Percentiles rank a stretch among this genome's conserved stretches.
These are phyloP conservation scores for Phytophthora fragariae DNA, from an alignment of 352 stramenopile species.

Conservation along the genomic window DNA sequence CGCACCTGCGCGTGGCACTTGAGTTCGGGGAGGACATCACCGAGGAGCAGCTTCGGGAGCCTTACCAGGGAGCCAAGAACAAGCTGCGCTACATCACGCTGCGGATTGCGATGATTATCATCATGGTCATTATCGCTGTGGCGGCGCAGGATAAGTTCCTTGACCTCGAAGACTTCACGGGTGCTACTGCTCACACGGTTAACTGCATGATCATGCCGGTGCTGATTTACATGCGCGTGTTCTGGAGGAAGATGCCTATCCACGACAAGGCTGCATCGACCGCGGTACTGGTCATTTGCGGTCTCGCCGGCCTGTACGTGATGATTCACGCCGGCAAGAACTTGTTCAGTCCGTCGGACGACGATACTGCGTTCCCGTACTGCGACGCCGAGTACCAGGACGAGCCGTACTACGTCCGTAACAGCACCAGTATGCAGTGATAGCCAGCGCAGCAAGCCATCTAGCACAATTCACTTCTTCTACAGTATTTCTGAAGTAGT, in stretches of 20 bases:
- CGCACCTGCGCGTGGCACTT: constrained; percentile 23
- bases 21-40: constrained; percentile 27
- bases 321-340: constrained; percentile 53
- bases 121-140: constrained; percentile 25
- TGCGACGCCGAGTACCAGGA: constrained; percentile 23
- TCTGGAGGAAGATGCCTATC: constrained; percentile 46
- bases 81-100: constrained; percentile 45
- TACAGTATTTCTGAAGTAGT: not conserved
- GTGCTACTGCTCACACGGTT: constrained; percentile 50
- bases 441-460: not conserved
- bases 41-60: constrained; percentile 20
- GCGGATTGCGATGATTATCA: constrained; percentile 19
- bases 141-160: constrained; percentile 26
- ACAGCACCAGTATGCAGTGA: constrained; percentile 13
- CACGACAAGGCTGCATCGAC: constrained; percentile 50
- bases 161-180: constrained; percentile 46
- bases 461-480: not conserved
- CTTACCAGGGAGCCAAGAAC: constrained; percentile 49
- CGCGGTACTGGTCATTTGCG: constrained; percentile 53
- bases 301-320: constrained; percentile 52
- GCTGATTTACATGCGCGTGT: constrained; percentile 55
- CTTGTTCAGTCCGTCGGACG: constrained; percentile 35
- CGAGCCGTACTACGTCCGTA: constrained; percentile 30
- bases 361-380: constrained; percentile 26
- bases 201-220: constrained; percentile 64